Conservation (phyloP, 2,329 filamentous ascomycete genomes). For the Exophiala alcalophila region DNA sequence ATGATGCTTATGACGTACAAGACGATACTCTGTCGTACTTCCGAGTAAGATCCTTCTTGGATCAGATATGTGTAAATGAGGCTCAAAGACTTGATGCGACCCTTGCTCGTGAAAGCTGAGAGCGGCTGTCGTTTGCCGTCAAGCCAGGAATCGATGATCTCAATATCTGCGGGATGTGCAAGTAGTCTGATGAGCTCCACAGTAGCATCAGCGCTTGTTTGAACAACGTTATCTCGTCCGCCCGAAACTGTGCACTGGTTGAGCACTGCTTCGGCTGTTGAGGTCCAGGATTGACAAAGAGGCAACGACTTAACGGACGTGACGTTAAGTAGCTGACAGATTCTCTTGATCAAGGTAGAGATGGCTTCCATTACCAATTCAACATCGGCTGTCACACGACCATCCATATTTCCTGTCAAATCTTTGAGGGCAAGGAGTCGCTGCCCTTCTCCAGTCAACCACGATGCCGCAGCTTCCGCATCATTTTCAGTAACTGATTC, state of each 20-base stretch:
- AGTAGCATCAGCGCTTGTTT: slow-evolving; percentile 41
- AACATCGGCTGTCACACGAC: slow-evolving; percentile 32
- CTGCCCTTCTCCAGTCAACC: slow-evolving; percentile 13
- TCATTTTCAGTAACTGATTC: slow-evolving; percentile 32
- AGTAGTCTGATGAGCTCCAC: slow-evolving; percentile 42
- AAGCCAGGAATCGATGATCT: slow-evolving; percentile 41
- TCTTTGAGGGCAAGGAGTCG: slow-evolving; percentile 4
- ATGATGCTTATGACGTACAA: slow-evolving; percentile 21
- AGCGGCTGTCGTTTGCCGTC: slow-evolving; percentile 37
- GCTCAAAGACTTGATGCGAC: slow-evolving; percentile 44
- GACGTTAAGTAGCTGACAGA: slow-evolving; percentile 17
- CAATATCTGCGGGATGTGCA: slow-evolving; percentile 33
- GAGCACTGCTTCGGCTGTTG: slow-evolving; percentile 34
- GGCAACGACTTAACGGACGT: no score
- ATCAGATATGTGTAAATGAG: slow-evolving; percentile 38
- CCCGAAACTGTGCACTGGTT: slow-evolving; percentile 40
- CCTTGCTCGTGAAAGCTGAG: slow-evolving; percentile 41
- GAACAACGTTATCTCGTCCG: slow-evolving; percentile 40
- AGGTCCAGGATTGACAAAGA: slow-evolving; percentile 31
- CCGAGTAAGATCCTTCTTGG: neutral
- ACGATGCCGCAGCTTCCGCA: slow-evolving; percentile 1
- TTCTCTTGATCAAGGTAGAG: slow-evolving; percentile 23
- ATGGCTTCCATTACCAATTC: slow-evolving; percentile 28
- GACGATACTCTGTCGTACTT: slow-evolving; percentile 9
- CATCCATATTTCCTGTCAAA: slow-evolving; percentile 25